Percentiles rank a stretch among this genome's conserved stretches.
Conservation (phyloP, 371 early-diverging fungal genomes). For the Funneliformis caledonium region DNA sequence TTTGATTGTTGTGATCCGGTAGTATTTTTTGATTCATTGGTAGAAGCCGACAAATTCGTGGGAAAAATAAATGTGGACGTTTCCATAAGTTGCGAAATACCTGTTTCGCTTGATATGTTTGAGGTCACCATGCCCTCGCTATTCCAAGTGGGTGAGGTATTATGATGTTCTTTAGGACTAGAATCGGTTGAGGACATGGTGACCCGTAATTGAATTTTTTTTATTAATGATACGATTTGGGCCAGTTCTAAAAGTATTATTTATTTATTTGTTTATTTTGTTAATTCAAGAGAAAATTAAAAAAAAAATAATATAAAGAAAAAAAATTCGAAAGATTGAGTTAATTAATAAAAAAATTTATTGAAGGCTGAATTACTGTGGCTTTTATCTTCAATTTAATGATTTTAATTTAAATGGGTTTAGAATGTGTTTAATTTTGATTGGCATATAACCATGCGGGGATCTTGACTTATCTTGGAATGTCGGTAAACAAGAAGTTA, state of each 20-base stretch:
- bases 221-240: conserved; percentile 12
- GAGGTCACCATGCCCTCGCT: conserved; percentile 26
- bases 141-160: neutral
- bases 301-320: neutral
- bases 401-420: too few species aligned
- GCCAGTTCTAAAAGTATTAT: neutral
- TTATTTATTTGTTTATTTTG: neutral
- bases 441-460: neutral
- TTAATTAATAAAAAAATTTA: neutral
- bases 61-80: neutral
- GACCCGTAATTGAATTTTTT: neutral
- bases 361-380: neutral
- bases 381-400: neutral
- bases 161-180: neutral
- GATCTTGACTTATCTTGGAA: too few species aligned
- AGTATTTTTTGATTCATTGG: neutral
- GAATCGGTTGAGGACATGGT: conserved; percentile 24
- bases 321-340: too few species aligned
- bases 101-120: neutral
- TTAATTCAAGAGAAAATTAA: too few species aligned
- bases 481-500: too few species aligned
- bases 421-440: neutral
- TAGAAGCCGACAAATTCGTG: neutral
- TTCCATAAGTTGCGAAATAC: conserved; percentile 5
- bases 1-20: neutral